Percentiles rank a stretch among this genome's conserved stretches.
These are phyloP conservation scores for Blastocystis sp. DNA, from an alignment of 352 stramenopile species.

Conservation along the genomic window DNA sequence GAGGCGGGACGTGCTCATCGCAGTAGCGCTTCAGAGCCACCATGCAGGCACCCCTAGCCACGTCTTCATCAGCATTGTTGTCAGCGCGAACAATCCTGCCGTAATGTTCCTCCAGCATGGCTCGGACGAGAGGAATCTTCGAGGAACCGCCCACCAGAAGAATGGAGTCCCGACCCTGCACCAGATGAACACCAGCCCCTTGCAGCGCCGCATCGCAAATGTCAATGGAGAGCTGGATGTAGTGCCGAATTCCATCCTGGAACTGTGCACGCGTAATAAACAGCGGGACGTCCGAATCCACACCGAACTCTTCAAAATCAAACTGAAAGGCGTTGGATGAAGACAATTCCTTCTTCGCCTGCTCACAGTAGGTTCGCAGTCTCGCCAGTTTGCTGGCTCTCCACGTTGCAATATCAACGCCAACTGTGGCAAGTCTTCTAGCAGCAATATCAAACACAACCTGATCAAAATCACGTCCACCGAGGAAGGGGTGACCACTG, in stretches of 20 bases:
- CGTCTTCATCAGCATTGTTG: not conserved
- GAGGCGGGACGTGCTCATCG: not conserved
- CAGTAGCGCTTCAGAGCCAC: not conserved
- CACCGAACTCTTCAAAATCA: not conserved
- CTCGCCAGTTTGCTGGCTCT: not conserved
- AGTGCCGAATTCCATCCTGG: not conserved
- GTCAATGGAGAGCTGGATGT: not conserved
- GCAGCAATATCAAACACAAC: not conserved
- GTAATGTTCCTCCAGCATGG: not conserved
- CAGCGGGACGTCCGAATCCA: not conserved
- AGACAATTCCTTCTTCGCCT: slow-evolving; percentile 4
- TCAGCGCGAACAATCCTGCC: not conserved
- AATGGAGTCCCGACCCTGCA: not conserved
- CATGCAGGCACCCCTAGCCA: not conserved
- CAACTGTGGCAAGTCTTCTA: not conserved
- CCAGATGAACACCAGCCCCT: no score
- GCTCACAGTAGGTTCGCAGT: not conserved
- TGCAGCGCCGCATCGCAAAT: not conserved
- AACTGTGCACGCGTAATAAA: not conserved
- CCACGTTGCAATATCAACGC: not conserved
- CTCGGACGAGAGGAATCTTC: not conserved
- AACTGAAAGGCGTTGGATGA: not conserved
- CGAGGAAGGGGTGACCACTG: not conserved
- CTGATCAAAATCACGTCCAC: slow-evolving; percentile 18
- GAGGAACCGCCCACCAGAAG: slow-evolving; percentile 9